phyloP scores from a whole-genome alignment of 2,329 filamentous ascomycete genomes.

The Shiraia sp. region DNA sequence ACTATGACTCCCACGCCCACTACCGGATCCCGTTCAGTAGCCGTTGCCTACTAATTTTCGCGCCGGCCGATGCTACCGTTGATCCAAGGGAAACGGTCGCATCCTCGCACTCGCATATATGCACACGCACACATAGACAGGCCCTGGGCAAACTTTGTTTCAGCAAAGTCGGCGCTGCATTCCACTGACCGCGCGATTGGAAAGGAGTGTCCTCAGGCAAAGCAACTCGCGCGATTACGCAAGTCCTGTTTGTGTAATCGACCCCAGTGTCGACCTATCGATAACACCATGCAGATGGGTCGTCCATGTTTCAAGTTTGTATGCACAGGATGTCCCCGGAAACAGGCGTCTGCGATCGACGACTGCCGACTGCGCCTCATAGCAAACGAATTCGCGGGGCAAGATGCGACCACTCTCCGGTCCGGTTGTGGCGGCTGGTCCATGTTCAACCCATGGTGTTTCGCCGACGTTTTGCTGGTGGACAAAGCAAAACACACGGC shows the following conservation, averaged over 20 bases:
- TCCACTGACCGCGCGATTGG: conserved; percentile 28
- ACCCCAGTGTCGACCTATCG: conserved; percentile 35
- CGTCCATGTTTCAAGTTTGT: conserved; percentile 15
- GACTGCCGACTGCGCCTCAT: conserved; percentile 41
- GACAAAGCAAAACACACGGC: conserved; percentile 8
- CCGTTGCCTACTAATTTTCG: too few relatives aligned
- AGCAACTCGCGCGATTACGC: conserved; percentile 28
- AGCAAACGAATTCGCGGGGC: conserved; percentile 26
- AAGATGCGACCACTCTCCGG: conserved; percentile 18
- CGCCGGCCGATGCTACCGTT: conserved; percentile 22
- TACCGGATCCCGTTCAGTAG: too few relatives aligned
- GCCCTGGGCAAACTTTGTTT: too few relatives aligned
- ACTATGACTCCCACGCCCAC: too few relatives aligned
- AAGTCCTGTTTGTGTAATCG: conserved; percentile 19
- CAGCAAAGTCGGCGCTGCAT: conserved; percentile 23
- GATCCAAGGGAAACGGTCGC: conserved; percentile 20
- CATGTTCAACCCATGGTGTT: conserved; percentile 12
- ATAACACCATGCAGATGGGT: conserved; percentile 22
- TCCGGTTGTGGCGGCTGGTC: conserved; percentile 36
- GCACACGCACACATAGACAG: too few relatives aligned
- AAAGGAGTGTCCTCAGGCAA: conserved; percentile 24
- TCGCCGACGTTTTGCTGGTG: conserved; percentile 14
- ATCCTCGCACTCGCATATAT: conserved; percentile 14
- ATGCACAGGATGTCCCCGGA: too few relatives aligned
- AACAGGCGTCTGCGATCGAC: conserved; percentile 34